phyloP scores from a whole-genome alignment of 306 rosid species.

The Vicia sativa region DNA sequence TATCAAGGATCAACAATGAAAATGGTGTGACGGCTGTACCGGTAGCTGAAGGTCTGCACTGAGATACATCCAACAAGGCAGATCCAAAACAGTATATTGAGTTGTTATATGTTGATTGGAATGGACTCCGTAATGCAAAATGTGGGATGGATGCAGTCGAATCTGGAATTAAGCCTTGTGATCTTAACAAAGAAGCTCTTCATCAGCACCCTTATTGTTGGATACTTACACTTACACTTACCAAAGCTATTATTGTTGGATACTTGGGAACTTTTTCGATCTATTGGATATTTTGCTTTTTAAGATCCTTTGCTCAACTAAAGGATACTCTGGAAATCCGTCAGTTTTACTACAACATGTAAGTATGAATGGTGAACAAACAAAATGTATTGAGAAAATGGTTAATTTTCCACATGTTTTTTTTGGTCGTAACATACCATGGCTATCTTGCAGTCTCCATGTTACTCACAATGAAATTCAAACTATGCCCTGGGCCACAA shows the following conservation, averaged over 20 bases:
- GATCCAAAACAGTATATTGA: too few species aligned
- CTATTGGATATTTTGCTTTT: constrained; percentile 88
- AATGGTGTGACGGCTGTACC: too few species aligned
- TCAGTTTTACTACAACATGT: constrained; percentile 81
- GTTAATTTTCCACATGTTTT: constrained; percentile 18
- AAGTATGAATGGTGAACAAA: constrained; percentile 14
- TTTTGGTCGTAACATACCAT: constrained; percentile 21
- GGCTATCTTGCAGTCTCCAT: constrained; percentile 66
- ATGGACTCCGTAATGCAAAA: constrained; percentile 88
- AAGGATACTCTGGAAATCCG: constrained; percentile 73
- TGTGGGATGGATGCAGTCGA: constrained; percentile 98
- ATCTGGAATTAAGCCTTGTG: constrained; percentile 91
- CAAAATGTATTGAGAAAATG: constrained; percentile 19
- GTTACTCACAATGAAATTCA: constrained; percentile 85
- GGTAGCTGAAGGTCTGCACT: too few species aligned
- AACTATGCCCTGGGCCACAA: constrained; percentile 93
- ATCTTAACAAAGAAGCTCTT: constrained; percentile 88
- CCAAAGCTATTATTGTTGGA: constrained; percentile 78
- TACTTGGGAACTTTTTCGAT: constrained; percentile 85
- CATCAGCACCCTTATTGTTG: constrained; percentile 78
- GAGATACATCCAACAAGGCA: too few species aligned
- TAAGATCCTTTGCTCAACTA: constrained; percentile 85
- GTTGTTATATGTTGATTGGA: constrained; percentile 87
- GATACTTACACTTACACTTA: constrained; percentile 71
- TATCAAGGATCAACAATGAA: too few species aligned